Conservation (phyloP, 192 early-diverging fungal genomes). For the Coemansia asiatica region DNA sequence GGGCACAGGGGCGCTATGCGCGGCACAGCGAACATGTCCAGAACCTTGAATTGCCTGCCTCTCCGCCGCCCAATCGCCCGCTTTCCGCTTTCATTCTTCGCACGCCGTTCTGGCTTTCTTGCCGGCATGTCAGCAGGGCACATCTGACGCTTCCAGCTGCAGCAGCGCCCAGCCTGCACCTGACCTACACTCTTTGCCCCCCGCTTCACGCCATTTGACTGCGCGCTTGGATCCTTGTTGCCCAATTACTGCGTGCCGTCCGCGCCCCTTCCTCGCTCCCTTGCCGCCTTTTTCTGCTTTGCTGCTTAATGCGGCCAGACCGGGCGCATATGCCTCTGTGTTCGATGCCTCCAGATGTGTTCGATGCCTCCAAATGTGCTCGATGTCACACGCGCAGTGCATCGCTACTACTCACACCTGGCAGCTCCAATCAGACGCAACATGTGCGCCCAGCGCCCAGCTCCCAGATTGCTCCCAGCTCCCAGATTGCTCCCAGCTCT, state of each 20-base stretch:
- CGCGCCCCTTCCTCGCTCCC: not conserved
- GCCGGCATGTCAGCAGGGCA: not conserved
- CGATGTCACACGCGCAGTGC: not conserved
- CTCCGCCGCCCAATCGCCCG: slow-evolving; percentile 1
- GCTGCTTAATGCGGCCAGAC: slow-evolving; percentile 1
- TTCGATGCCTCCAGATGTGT: not conserved
- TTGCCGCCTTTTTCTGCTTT: not conserved
- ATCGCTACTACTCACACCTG: not conserved
- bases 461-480: not conserved
- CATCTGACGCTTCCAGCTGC: slow-evolving; percentile 1
- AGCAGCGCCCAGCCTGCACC: not conserved
- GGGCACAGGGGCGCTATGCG: slow-evolving; percentile 2
- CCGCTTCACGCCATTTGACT: not conserved
- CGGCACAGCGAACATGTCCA: slow-evolving; percentile 44
- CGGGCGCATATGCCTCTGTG: not conserved
- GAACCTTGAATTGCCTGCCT: slow-evolving; percentile 39
- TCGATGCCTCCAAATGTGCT: not conserved
- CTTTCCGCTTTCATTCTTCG: not conserved
- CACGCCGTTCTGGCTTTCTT: slow-evolving; percentile 7
- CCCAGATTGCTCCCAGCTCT: not conserved
- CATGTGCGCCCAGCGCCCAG: not conserved
- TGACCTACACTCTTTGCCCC: not conserved
- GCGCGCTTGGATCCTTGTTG: not conserved
- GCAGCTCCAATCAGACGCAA: not conserved
- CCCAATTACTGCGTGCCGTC: not conserved